These are phyloP conservation scores for Fraxinus cuspidata DNA, from an alignment of 257 asterid genomes.

Conservation along the genomic window DNA sequence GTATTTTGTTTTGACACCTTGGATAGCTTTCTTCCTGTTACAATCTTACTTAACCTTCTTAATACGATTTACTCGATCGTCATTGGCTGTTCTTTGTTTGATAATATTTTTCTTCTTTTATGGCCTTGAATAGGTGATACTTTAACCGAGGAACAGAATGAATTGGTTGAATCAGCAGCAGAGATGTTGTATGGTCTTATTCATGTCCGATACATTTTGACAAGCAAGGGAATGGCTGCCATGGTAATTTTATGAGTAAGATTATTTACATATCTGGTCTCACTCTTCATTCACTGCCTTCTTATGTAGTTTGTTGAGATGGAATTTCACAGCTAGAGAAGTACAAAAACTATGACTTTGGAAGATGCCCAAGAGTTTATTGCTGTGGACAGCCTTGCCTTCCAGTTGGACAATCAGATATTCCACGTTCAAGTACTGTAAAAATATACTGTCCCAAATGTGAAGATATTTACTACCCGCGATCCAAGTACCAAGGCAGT, in stretches of 20 bases:
- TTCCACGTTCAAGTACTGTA: constrained; percentile 84
- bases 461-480: constrained; percentile 83
- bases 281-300: background rate
- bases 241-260: constrained; percentile 51
- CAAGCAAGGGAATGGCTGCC: constrained; percentile 92
- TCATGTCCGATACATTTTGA: constrained; percentile 85
- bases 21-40: background rate
- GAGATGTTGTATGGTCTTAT: constrained; percentile 96
- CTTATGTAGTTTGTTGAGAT: constrained; percentile 21
- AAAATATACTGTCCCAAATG: constrained; percentile 86
- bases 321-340: constrained; percentile 64
- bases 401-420: constrained; percentile 88
- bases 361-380: constrained; percentile 84
- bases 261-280: constrained; percentile 1
- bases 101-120: too few species aligned
- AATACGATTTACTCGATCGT: background rate
- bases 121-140: constrained; percentile 58
- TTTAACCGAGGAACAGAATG: constrained; percentile 98
- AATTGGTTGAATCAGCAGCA: constrained; percentile 94
- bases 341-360: constrained; percentile 84
- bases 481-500: constrained; percentile 96
- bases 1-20: background rate
- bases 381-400: constrained; percentile 91
- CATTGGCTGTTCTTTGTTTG: background rate
- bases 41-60: background rate